Evolutionary conservation across 2,329 filamentous ascomycete genomes (phyloP).

Genomic region (Boeremia exigua): DNA sequence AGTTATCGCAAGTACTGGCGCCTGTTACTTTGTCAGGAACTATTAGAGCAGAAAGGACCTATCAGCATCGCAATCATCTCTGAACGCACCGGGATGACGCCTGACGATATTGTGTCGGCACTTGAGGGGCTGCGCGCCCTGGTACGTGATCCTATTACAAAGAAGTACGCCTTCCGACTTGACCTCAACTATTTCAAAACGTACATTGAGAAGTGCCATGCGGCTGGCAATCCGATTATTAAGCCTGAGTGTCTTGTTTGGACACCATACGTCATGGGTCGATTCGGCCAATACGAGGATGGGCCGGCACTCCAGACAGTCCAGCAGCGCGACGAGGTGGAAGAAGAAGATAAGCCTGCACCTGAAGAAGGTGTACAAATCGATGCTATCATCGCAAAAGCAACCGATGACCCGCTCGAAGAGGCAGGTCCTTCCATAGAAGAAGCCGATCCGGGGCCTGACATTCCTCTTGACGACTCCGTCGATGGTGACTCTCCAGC

Average conservation of each 20-base stretch:
- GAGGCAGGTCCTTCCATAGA: slow-evolving; percentile 21
- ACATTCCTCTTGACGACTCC: slow-evolving; percentile 36
- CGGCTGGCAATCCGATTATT: slow-evolving; percentile 85
- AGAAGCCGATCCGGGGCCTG: slow-evolving; percentile 24
- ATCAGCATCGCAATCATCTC: slow-evolving; percentile 72
- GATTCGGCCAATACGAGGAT: slow-evolving; percentile 81
- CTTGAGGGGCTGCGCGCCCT: slow-evolving; percentile 89
- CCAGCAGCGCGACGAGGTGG: slow-evolving; percentile 80
- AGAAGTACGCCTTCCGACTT: slow-evolving; percentile 85
- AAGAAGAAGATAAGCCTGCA: slow-evolving; percentile 49
- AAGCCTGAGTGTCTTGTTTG: slow-evolving; percentile 83
- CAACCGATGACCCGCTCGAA: slow-evolving; percentile 29
- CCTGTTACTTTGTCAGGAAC: slow-evolving; percentile 81
- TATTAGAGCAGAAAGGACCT: slow-evolving; percentile 66
- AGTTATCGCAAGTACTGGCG: slow-evolving; percentile 99
- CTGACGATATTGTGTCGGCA: slow-evolving; percentile 94
- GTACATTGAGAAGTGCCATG: slow-evolving; percentile 88
- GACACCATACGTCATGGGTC: slow-evolving; percentile 97
- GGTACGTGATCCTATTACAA: slow-evolving; percentile 86
- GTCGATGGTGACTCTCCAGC: slow-evolving; percentile 39
- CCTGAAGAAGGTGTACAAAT: slow-evolving; percentile 55
- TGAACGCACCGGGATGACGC: slow-evolving; percentile 89
- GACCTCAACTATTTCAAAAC: slow-evolving; percentile 85
- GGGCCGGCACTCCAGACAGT: slow-evolving; percentile 83
- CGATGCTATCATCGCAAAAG: slow-evolving; percentile 30